Conservation (phyloP, 106 monocot species). For the Narthecium ossifragum region DNA sequence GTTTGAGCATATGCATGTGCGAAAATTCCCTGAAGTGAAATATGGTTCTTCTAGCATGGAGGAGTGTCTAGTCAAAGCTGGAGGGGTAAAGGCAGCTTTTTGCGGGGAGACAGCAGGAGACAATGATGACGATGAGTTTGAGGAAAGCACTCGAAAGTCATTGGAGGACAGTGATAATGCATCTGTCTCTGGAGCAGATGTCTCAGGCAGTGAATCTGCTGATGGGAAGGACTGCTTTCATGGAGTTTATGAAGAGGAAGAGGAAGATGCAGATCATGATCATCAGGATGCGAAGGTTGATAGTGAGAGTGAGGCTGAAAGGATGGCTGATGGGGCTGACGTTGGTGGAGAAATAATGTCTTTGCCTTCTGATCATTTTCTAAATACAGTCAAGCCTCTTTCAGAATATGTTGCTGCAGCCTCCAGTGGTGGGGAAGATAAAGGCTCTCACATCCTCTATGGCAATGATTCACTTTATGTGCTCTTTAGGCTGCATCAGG, state of each 20-base stretch:
- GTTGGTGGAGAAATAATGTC: slow-evolving; percentile 55
- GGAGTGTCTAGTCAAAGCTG: slow-evolving; percentile 26
- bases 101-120: slow-evolving; percentile 48
- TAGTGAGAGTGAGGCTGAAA: slow-evolving; percentile 92
- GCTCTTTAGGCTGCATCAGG: slow-evolving; percentile 93
- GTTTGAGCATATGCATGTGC: slow-evolving; percentile 40
- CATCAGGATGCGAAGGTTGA: slow-evolving; percentile 71
- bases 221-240: slow-evolving; percentile 77
- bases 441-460: slow-evolving; percentile 64
- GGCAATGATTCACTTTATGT: slow-evolving; percentile 97
- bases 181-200: slow-evolving; percentile 85
- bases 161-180: slow-evolving; percentile 92
- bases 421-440: slow-evolving; percentile 48
- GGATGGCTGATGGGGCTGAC: slow-evolving; percentile 61
- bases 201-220: slow-evolving; percentile 85
- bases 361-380: slow-evolving; percentile 55
- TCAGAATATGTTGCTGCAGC: slow-evolving; percentile 60
- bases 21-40: slow-evolving; percentile 26
- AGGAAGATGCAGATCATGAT: slow-evolving; percentile 68
- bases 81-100: slow-evolving; percentile 23
- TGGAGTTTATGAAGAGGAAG: slow-evolving; percentile 77
- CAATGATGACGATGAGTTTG: slow-evolving; percentile 89
- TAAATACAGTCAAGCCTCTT: slow-evolving; percentile 64
- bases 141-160: slow-evolving; percentile 84
- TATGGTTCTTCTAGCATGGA: slow-evolving; percentile 25